These are phyloP conservation scores for Rutstroemia sp. DNA, from an alignment of 2,329 filamentous ascomycete species.

Conservation along the genomic window DNA sequence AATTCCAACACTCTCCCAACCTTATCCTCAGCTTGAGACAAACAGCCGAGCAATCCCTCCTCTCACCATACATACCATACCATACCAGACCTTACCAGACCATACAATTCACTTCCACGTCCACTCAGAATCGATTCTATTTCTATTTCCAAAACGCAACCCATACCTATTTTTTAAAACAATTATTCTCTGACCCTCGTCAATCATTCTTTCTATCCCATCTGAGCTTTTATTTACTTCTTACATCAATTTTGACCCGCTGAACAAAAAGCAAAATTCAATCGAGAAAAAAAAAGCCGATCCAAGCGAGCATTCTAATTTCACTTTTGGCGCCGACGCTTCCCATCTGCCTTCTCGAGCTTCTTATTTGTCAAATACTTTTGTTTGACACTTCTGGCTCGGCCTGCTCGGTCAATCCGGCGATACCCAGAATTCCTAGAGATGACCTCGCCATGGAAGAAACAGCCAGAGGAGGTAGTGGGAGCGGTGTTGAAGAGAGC, in stretches of 20 bases:
- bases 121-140: not conserved
- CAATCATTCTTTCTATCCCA: not conserved
- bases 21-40: no score
- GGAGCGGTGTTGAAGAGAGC: constrained; percentile 65
- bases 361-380: not conserved
- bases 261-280: constrained; percentile 3
- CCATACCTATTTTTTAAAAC: not conserved
- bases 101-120: not conserved
- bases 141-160: not conserved
- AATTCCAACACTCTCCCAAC: constrained; percentile 4
- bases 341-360: constrained; percentile 2
- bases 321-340: constrained; percentile 15
- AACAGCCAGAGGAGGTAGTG: constrained; percentile 55
- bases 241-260: constrained; percentile 1
- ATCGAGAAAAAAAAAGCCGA: constrained; percentile 4
- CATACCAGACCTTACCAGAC: no score
- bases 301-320: constrained; percentile 4
- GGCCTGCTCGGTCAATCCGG: not conserved
- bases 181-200: not conserved
- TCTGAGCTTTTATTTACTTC: not conserved
- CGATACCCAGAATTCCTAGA: not conserved
- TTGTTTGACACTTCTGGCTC: not conserved
- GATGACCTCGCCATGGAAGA: constrained; percentile 56
- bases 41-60: no score
- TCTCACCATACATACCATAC: no score